Evolutionary conservation across 2,329 filamentous ascomycete genomes (phyloP).

Genomic region (Talaromyces sp.): DNA sequence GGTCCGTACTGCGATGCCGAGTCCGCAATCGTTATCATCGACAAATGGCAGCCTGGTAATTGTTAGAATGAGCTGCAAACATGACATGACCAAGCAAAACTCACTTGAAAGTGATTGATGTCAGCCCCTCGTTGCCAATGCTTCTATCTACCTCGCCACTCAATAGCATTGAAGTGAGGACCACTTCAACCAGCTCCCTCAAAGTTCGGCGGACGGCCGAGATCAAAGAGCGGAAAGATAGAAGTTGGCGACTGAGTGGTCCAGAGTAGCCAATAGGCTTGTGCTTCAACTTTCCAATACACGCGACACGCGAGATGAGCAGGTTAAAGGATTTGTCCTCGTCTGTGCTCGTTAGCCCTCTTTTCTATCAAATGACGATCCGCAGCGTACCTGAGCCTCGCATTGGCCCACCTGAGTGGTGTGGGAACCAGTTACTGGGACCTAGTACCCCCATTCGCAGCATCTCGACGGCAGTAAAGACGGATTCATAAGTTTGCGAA

Average conservation of each 20-base stretch:
- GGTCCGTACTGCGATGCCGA: conserved; percentile 48
- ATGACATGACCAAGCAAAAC: conserved; percentile 26
- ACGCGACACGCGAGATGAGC: conserved; percentile 81
- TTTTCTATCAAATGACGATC: background rate
- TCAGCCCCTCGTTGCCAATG: conserved; percentile 58
- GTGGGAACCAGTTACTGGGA: conserved; percentile 59
- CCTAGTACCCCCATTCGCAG: conserved; percentile 75
- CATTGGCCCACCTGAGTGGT: conserved; percentile 56
- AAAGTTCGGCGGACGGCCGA: conserved; percentile 73
- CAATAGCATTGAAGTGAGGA: conserved; percentile 75
- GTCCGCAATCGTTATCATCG: conserved; percentile 44
- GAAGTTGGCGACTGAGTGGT: conserved; percentile 81
- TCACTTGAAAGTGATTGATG: conserved; percentile 69
- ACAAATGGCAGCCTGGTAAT: conserved; percentile 41
- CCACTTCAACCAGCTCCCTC: conserved; percentile 78
- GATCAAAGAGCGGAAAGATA: conserved; percentile 80
- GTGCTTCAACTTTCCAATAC: conserved; percentile 76
- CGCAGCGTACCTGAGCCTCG: conserved; percentile 48
- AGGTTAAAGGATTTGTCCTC: conserved; percentile 74
- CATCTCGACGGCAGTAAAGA: conserved; percentile 80
- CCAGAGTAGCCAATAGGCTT: conserved; percentile 87
- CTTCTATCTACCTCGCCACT: conserved; percentile 69
- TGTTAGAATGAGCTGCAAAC: conserved; percentile 17
- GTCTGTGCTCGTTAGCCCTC: conserved; percentile 47
- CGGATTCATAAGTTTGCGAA: conserved; percentile 54